A percentile compares a stretch with the other conserved stretches of the same genome.
Evolutionary conservation across 495 filamentous ascomycete species (phyloP).

Genomic region (Penicillium dipodomyicola): DNA sequence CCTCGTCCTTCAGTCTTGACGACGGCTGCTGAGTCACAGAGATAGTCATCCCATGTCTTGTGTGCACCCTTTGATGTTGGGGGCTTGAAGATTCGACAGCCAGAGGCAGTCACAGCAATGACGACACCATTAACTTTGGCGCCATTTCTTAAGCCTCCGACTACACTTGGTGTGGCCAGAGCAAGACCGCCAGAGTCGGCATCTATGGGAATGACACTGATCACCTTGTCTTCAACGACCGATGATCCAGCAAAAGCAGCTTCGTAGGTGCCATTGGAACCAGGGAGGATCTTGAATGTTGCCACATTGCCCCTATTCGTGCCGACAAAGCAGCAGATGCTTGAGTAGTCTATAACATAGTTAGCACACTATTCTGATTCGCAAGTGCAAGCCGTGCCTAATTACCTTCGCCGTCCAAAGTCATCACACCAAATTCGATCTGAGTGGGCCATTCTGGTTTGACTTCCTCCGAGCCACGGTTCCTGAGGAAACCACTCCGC

Average conservation of each 20-base stretch:
- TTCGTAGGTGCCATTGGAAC: constrained; percentile 64
- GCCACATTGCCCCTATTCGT: constrained; percentile 78
- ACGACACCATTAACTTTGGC: constrained; percentile 67
- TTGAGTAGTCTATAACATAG: constrained; percentile 67
- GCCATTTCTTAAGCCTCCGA: constrained; percentile 70
- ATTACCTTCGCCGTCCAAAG: constrained; percentile 75
- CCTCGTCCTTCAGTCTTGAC: constrained; percentile 68
- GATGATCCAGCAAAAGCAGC: constrained; percentile 67
- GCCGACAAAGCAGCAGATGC: constrained; percentile 87
- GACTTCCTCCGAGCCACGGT: constrained; percentile 43
- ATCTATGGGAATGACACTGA: constrained; percentile 74
- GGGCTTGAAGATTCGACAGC: constrained; percentile 82
- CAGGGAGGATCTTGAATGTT: constrained; percentile 87
- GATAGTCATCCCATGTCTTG: constrained; percentile 77
- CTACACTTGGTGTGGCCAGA: constrained; percentile 66
- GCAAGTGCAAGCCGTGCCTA: constrained; percentile 8
- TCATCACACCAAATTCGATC: constrained; percentile 92
- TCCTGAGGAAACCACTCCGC: constrained; percentile 61
- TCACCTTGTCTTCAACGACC: constrained; percentile 65
- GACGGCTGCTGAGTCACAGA: constrained; percentile 76
- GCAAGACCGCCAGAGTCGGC: constrained; percentile 73
- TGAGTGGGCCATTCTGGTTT: constrained; percentile 68
- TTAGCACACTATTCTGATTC: constrained; percentile 18
- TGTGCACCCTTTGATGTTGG: constrained; percentile 80
- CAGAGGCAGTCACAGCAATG: constrained; percentile 66